Percentiles rank a stretch among this genome's conserved stretches.
These are phyloP conservation scores for Fagopyrum homotropicum DNA, from an alignment of 148 eudicot genomes.

Conservation along the genomic window DNA sequence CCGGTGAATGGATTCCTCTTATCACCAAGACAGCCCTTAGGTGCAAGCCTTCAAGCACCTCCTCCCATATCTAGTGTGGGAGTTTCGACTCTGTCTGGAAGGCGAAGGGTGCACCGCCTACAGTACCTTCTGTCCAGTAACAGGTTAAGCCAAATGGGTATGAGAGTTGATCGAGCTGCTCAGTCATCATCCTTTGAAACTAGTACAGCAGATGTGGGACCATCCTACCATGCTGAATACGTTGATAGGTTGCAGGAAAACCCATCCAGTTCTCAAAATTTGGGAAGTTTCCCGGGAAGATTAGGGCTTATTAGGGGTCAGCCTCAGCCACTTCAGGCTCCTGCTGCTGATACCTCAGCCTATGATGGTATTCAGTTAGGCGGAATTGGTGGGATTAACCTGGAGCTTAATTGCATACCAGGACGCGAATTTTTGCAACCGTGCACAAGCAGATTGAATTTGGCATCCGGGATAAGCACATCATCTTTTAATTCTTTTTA, in stretches of 20 bases:
- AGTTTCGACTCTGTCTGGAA: slow-evolving; percentile 55
- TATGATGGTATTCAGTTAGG: slow-evolving; percentile 18
- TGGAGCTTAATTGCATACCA: slow-evolving; percentile 19
- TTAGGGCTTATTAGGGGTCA: slow-evolving; percentile 22
- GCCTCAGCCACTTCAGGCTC: slow-evolving; percentile 24
- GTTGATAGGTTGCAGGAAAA: slow-evolving; percentile 25
- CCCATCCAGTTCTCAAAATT: slow-evolving; percentile 18
- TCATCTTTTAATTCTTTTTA: slow-evolving; percentile 26
- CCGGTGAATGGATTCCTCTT: slow-evolving; percentile 34
- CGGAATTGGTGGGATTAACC: slow-evolving; percentile 27
- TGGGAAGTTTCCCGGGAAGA: slow-evolving; percentile 23
- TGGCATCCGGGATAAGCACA: slow-evolving; percentile 20
- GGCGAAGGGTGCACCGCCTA: slow-evolving; percentile 58
- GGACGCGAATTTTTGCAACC: slow-evolving; percentile 41
- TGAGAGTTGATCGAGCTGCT: slow-evolving; percentile 13
- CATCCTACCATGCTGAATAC: slow-evolving; percentile 14
- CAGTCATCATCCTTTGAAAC: slow-evolving; percentile 4
- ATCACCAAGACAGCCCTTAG: slow-evolving; percentile 38
- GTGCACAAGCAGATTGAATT: slow-evolving; percentile 43
- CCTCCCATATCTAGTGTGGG: slow-evolving; percentile 45
- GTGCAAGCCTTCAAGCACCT: slow-evolving; percentile 33
- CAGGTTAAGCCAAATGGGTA: slow-evolving; percentile 25
- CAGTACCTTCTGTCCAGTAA: slow-evolving; percentile 21
- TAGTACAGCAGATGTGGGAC: slow-evolving; percentile 5
- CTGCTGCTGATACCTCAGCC: slow-evolving; percentile 24